phyloP scores from a whole-genome alignment of 163 green algal genomes.

The Chloromonas sp. region DNA sequence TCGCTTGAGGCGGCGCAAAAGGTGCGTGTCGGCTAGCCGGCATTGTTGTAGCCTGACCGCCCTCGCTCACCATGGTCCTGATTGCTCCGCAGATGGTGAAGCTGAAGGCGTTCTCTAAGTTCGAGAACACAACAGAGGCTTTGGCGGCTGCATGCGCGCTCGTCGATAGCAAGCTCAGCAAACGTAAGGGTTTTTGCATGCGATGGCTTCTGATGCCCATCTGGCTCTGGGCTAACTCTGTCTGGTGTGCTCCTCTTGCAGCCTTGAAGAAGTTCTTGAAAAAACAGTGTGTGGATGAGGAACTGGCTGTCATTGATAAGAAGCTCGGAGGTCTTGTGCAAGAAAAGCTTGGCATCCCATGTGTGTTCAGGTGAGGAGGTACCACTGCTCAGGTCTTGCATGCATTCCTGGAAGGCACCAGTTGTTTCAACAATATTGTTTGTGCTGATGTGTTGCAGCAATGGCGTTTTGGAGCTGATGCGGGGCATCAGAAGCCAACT shows the following conservation, averaged over 20 bases:
- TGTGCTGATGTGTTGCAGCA: conserved; percentile 33
- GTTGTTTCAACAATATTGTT: no score
- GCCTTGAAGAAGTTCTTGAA: conserved; percentile 98
- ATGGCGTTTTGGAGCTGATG: conserved; percentile 86
- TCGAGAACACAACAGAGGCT: conserved; percentile 96
- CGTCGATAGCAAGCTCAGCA: conserved; percentile 94
- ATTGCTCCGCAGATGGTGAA: conserved; percentile 83
- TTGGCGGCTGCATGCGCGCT: conserved; percentile 88
- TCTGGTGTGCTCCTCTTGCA: conserved; percentile 10
- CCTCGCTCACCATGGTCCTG: background rate
- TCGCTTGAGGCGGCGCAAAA: conserved; percentile 72
- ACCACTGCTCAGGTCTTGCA: background rate
- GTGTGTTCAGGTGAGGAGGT: conserved; percentile 57
- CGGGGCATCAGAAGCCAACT: conserved; percentile 88
- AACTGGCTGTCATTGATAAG: conserved; percentile 89
- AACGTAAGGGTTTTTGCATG: conserved; percentile 51
- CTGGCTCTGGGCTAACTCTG: no score
- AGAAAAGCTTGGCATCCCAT: conserved; percentile 94
- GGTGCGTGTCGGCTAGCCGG: conserved; percentile 29
- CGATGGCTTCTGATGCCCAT: no score
- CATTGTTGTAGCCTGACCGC: background rate
- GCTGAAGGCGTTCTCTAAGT: conserved; percentile 96
- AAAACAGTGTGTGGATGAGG: conserved; percentile 80
- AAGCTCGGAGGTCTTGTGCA: conserved; percentile 97
- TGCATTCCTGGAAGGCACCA: no score